Percentiles rank a stretch among this genome's conserved stretches.
phyloP scores from a whole-genome alignment of 768 basidiomycete genomes.

The Rhizopogon sp. region DNA sequence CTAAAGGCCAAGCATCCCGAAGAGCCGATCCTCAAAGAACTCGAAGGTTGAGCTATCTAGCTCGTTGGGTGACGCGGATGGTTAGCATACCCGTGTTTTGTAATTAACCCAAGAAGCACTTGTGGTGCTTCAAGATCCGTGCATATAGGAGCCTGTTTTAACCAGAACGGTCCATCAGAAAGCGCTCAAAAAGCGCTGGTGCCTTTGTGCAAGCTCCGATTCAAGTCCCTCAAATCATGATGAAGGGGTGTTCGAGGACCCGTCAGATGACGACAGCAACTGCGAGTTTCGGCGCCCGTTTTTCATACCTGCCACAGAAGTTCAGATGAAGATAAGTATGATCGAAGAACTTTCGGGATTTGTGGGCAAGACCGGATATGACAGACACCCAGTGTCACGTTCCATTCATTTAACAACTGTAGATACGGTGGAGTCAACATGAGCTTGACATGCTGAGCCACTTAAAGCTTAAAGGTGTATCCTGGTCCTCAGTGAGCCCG shows the following conservation, averaged over 20 bases:
- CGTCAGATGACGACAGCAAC: constrained; percentile 1
- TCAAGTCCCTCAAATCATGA: neutral
- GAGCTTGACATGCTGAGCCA: neutral
- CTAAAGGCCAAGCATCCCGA: neutral
- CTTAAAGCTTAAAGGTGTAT: no score
- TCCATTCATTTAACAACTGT: neutral
- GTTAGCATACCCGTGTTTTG: neutral
- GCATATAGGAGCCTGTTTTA: neutral
- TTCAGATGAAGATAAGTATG: neutral
- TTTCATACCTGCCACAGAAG: constrained; percentile 8
- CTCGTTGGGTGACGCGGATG: neutral
- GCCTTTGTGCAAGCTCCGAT: neutral
- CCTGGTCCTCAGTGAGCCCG: neutral
- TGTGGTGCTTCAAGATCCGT: neutral
- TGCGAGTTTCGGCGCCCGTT: constrained; percentile 11
- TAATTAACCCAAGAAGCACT: neutral
- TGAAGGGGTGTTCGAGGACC: constrained; percentile 20
- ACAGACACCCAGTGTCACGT: neutral
- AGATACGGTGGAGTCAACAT: neutral
- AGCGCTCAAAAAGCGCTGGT: neutral
- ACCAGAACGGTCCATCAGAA: neutral
- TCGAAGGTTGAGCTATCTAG: neutral
- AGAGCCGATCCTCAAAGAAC: neutral
- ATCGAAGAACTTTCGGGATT: constrained; percentile 5
- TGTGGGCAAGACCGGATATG: constrained; percentile 3